Percentiles rank a stretch among this genome's conserved stretches.
Evolutionary conservation across 495 filamentous ascomycete species (phyloP).

Genomic region (Neurospora pannonica): DNA sequence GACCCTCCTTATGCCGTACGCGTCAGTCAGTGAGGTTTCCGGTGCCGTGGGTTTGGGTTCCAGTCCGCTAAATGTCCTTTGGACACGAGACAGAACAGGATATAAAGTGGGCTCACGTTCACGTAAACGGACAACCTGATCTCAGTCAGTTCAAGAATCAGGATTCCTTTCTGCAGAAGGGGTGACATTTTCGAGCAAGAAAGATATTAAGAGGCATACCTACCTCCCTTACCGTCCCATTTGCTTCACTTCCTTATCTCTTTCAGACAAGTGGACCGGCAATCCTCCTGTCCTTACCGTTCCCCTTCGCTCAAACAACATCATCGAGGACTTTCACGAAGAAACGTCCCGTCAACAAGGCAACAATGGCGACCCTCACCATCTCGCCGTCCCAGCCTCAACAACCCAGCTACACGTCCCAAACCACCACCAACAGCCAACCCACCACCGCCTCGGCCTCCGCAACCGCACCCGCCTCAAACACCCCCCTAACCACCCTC

Average conservation of each 20-base stretch:
- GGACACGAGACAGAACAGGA: too few species aligned
- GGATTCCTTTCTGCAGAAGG: background rate
- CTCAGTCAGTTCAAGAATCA: background rate
- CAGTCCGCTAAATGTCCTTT: too few species aligned
- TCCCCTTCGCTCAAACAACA: background rate
- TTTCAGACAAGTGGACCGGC: background rate
- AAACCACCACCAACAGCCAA: background rate
- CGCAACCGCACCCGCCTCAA: conserved; percentile 7
- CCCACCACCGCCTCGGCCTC: background rate
- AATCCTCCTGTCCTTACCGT: background rate
- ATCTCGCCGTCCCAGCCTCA: background rate
- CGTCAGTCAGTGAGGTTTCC: background rate
- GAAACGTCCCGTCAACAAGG: background rate
- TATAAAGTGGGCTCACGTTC: background rate
- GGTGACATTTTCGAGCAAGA: background rate
- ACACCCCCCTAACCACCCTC: background rate
- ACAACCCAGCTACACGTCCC: background rate
- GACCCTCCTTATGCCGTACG: background rate
- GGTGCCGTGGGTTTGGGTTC: background rate
- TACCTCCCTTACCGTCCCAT: background rate
- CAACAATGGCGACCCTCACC: background rate
- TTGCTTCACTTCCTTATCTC: background rate
- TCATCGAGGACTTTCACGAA: background rate
- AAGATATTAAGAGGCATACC: background rate
- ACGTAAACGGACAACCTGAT: background rate